These are phyloP conservation scores for Solanum medicagineum DNA, from an alignment of 257 asterid species.

Conservation along the genomic window DNA sequence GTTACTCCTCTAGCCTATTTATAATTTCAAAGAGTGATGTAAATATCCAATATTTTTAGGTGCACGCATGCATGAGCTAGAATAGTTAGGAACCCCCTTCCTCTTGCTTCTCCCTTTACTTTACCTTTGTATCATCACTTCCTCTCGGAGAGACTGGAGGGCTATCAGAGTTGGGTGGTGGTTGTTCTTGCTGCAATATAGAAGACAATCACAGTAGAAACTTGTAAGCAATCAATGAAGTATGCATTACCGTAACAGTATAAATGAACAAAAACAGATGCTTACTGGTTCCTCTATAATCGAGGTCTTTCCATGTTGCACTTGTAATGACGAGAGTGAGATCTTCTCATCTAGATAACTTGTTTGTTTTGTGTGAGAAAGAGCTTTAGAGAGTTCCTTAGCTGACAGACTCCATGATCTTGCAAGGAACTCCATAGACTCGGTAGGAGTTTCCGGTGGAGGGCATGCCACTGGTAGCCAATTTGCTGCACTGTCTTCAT, in stretches of 20 bases:
- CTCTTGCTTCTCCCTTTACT: background rate
- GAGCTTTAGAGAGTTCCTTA: conserved; percentile 65
- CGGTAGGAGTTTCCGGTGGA: conserved; percentile 79
- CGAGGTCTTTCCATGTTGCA: conserved; percentile 9
- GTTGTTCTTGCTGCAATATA: conserved; percentile 26
- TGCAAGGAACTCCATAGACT: conserved; percentile 87
- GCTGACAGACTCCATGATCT: conserved; percentile 83
- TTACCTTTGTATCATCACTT: conserved; percentile 62
- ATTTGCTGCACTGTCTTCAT: conserved; percentile 35
- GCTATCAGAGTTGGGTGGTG: conserved; percentile 27
- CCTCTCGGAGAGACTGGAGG: conserved; percentile 59
- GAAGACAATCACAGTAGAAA: background rate
- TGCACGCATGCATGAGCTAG: background rate
- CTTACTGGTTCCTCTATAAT: conserved; percentile 17
- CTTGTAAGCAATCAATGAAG: background rate
- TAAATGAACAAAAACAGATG: background rate
- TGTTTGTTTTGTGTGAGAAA: conserved; percentile 21
- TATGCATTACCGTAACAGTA: background rate
- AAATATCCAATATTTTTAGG: background rate
- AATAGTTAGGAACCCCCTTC: background rate
- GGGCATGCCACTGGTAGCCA: conserved; percentile 47
- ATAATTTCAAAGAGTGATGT: background rate
- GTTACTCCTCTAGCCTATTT: background rate
- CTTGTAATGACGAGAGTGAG: background rate
- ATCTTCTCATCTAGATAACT: conserved; percentile 13